Conservation (phyloP, 805 yeast species). For the Isabelozyma heimii region DNA sequence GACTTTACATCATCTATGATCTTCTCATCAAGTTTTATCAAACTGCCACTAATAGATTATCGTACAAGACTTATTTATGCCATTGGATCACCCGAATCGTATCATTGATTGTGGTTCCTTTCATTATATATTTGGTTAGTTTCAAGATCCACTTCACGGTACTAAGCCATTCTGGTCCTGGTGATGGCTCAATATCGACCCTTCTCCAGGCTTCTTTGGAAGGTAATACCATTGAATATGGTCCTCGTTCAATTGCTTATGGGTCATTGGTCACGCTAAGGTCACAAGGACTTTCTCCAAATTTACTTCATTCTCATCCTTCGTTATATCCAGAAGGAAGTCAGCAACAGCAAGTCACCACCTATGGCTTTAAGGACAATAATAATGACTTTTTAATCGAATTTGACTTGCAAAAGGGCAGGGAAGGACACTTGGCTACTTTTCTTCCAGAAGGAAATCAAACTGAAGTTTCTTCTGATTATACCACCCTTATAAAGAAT, state of each 20-base stretch:
- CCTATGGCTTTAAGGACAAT: conserved; percentile 83
- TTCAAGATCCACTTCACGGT: conserved; percentile 81
- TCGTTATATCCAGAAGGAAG: conserved; percentile 90
- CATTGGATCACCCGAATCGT: conserved; percentile 76
- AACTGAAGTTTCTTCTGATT: conserved; percentile 1
- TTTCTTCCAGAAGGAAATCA: conserved; percentile 17
- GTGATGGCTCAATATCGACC: conserved; percentile 88
- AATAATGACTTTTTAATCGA: conserved; percentile 83
- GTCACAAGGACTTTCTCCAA: conserved; percentile 70
- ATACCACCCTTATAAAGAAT: conserved; percentile 43
- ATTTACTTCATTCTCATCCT: conserved; percentile 82
- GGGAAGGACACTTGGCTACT: conserved; percentile 27
- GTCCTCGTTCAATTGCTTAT: conserved; percentile 64
- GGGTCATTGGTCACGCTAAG: conserved; percentile 65
- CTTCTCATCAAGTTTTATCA: conserved; percentile 45
- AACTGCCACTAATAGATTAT: conserved; percentile 11
- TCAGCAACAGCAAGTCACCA: conserved; percentile 90
- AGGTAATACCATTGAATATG: conserved; percentile 60
- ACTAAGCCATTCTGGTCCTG: conserved; percentile 81
- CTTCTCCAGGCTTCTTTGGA: conserved; percentile 83
- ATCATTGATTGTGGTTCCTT: conserved; percentile 69
- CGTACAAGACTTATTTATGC: conserved; percentile 30
- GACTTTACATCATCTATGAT: conserved; percentile 57
- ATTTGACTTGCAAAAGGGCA: conserved; percentile 47
- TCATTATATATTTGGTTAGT: conserved; percentile 61